A percentile compares a stretch with the other conserved stretches of the same genome.
Evolutionary conservation across 805 yeast genomes (phyloP).

Genomic region (Saccharomycopsis synnaedendra): DNA sequence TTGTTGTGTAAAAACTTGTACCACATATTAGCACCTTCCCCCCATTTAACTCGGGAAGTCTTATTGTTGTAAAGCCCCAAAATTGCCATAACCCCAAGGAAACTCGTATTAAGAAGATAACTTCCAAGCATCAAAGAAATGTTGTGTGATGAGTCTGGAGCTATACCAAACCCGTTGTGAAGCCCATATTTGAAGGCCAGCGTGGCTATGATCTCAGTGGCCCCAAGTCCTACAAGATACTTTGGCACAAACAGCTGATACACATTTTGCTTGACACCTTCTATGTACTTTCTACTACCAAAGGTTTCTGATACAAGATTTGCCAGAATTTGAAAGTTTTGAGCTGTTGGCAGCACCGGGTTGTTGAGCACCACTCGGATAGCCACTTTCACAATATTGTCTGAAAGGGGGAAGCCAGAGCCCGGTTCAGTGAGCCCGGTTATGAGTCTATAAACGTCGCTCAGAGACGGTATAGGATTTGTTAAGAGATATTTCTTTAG

Average conservation of each 20-base stretch:
- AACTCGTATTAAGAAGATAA: conserved; percentile 14
- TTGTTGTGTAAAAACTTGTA: conserved; percentile 24
- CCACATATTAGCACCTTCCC: conserved; percentile 23
- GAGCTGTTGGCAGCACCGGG: conserved; percentile 4
- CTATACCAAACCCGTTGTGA: neutral
- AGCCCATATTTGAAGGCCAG: conserved; percentile 4
- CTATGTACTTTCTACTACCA: conserved; percentile 9
- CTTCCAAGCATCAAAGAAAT: conserved; percentile 16
- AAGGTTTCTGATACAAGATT: conserved; percentile 9
- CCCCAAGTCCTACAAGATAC: conserved; percentile 7
- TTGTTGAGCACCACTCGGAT: conserved; percentile 12
- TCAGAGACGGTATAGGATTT: conserved; percentile 10
- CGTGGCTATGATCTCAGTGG: conserved; percentile 4
- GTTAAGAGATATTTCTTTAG: conserved; percentile 10
- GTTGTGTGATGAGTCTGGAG: conserved; percentile 7
- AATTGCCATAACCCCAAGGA: conserved; percentile 9
- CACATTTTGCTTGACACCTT: conserved; percentile 5
- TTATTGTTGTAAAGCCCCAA: conserved; percentile 12
- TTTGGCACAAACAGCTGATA: conserved; percentile 9
- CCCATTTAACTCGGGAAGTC: conserved; percentile 21
- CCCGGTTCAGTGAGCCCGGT: neutral
- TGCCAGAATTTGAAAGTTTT: conserved; percentile 13
- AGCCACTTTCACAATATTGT: conserved; percentile 13
- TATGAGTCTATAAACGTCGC: conserved; percentile 2
- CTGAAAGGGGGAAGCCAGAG: conserved; percentile 2